A percentile compares a stretch with the other conserved stretches of the same genome.
Evolutionary conservation across 2,329 filamentous ascomycete species (phyloP).

Genomic region (Dactylellina leptospora): DNA sequence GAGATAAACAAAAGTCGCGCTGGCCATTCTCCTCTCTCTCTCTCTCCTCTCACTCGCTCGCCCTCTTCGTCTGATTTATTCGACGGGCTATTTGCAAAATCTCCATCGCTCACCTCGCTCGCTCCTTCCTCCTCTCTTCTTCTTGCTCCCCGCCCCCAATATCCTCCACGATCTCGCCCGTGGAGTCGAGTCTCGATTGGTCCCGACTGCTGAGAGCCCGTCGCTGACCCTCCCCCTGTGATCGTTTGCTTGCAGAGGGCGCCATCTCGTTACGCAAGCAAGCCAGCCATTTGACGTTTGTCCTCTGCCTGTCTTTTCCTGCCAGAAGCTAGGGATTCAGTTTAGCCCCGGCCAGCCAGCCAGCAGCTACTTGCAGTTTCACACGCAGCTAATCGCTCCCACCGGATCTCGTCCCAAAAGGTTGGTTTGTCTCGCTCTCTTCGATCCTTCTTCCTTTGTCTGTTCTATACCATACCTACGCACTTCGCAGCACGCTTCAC

Average conservation of each 20-base stretch:
- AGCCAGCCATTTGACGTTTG: neutral
- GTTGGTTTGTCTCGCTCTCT: constrained; percentile 6
- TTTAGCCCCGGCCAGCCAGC: neutral
- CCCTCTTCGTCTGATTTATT: neutral
- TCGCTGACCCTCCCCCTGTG: constrained; percentile 3
- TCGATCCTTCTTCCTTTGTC: neutral
- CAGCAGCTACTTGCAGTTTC: constrained; percentile 3
- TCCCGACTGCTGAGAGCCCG: neutral
- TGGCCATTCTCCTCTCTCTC: neutral
- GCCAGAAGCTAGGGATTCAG: neutral
- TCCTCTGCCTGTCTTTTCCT: neutral
- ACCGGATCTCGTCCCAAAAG: neutral
- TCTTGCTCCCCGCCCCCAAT: neutral
- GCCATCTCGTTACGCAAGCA: constrained; percentile 32
- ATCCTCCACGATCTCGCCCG: constrained; percentile 1
- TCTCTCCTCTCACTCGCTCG: neutral
- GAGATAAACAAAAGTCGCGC: constrained; percentile 27
- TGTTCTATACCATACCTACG: neutral
- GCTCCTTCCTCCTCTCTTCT: neutral
- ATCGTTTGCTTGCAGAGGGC: constrained; percentile 7
- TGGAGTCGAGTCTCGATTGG: constrained; percentile 1
- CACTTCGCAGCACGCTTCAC: neutral
- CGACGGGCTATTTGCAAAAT: neutral
- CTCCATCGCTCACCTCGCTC: constrained; percentile 7
- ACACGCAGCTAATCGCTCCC: neutral